Base-by-base conservation (phyloP, 2,329 filamentous ascomycete genomes). In the Cercospora citrullina region DNA sequence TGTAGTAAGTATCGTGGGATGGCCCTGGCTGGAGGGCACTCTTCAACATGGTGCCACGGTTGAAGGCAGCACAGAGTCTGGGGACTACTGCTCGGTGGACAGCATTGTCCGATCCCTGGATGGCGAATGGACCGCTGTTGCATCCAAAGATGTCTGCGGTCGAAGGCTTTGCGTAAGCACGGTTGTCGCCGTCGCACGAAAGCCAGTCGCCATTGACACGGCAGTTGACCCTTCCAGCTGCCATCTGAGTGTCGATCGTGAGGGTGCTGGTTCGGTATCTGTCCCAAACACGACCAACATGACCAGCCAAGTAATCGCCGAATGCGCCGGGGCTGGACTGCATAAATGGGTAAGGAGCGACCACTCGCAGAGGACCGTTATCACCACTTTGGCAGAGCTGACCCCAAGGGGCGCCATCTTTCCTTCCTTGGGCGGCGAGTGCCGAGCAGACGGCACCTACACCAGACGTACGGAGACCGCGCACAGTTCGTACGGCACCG, bases 41-140 rank as follows among this genome's bases (percentile, higher is more conserved):
- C 1, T 78, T 75, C 65, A 91, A 78, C 66, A 95, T 80, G 5
- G 90, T 94, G 16, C 86, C 87, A 21, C 92, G 86, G 79, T 94
- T 92, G 74, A 94, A 87, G 0, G 90, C 91, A 1, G 92, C 92
- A 1, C 90, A 87, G 10, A 96, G 81, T n/a, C 92, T 85, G 0
- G 92, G 90, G 1, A 89, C 88, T 60, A 94, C 85, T 45, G 89
- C 89, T 67, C 80, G 78, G 63, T 83, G 80, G 26, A 80, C 78
- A 16, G 71, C 75, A 61, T 81, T 81, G 16, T 80, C 76, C 2
- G 72, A 73, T 67, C 83, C 72, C 62, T 80, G 68, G 2, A 84
- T 77, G 70, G 81, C 80, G 71, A 90, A 90, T 0, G 88, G 87
- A 0, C 88, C 88, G 6, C 84, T 87, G 75, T 86, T 89, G 80